Base-by-base conservation (phyloP, 371 early-diverging fungal species). In the Basidiobolus meristosporus region DNA sequence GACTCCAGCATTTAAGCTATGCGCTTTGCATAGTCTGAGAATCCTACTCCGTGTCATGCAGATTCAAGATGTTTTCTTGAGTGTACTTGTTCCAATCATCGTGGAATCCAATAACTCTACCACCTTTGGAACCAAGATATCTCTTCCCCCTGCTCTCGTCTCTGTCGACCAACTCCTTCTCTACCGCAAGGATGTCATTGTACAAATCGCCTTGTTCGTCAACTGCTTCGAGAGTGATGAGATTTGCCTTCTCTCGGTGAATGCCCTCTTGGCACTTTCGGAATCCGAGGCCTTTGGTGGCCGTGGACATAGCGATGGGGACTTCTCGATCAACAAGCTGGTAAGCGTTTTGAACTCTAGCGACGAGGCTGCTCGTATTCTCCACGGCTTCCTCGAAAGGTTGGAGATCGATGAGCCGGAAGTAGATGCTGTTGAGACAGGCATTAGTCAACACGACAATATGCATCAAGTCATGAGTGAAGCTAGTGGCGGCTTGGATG, bases 151-250 rank as follows among this genome's bases (percentile, higher is more conserved):
- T 45, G 72, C 71, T 1, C 14, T 34, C 18, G 18, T 14, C 34
- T 62, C 77, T 1, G 60, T 93, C 35, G 89, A 89, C 45, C 75
- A 81, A 41, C 62, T 82, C 14, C 59, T 92, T 26, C 57, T 83
- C 1, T 74, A 70, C 43, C 67, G 73, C 42, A 61, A 65, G 22
- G 51, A 62, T 19, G 60, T 73, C 3, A 64, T 91, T 26, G 60
- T 79, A 6, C 62, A 76, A 26, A 66, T 96, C 28, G 77, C 79
- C 5, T 53, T 65, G 33, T 67, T 70, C 12, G 57, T 91, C 33
- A 73, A 68, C 45, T 63, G 65, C 36, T 63, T 62, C 3, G 64
- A 62, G 14, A 58, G 62, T 38, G 69, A 74, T 31, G 82, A 79
- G 38, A 60, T 93, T 7, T 77, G 82, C 45, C 66, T 78, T 28